These are phyloP conservation scores for Lachancea waltii DNA, from an alignment of 805 yeast species.

Conservation along the genomic window DNA sequence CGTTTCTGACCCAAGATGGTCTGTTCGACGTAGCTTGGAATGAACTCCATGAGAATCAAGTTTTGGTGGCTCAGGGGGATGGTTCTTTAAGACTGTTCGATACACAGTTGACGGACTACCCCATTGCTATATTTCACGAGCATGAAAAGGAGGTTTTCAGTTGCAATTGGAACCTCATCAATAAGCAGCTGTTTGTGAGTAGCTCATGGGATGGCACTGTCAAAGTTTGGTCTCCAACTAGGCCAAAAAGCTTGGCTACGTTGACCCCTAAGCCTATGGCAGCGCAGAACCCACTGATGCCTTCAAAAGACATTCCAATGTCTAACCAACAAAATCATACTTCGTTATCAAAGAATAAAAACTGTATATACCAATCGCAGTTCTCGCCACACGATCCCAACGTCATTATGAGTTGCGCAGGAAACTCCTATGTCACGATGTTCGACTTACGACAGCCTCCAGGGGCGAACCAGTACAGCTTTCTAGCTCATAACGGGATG, in stretches of 20 bases:
- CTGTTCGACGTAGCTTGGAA: conserved; percentile 86
- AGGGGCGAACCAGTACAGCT: conserved; percentile 50
- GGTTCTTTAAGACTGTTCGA: conserved; percentile 84
- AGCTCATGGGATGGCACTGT: conserved; percentile 92
- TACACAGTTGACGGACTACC: conserved; percentile 55
- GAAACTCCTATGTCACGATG: conserved; percentile 66
- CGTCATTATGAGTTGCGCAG: conserved; percentile 56
- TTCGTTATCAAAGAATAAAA: conserved; percentile 35
- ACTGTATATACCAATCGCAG: conserved; percentile 72
- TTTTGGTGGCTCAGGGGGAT: conserved; percentile 80
- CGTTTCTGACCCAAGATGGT: conserved; percentile 91
- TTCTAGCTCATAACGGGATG: conserved; percentile 69
- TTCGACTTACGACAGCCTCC: conserved; percentile 76
- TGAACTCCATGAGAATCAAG: conserved; percentile 82
- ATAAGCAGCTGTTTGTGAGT: conserved; percentile 61
- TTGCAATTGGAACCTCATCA: conserved; percentile 66
- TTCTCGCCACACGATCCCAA: conserved; percentile 83
- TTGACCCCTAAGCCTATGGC: conserved; percentile 34
- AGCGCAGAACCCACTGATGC: conserved; percentile 21
- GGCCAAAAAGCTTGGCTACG: conserved; percentile 52
- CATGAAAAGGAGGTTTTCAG: conserved; percentile 72
- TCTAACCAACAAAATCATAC: conserved; percentile 33
- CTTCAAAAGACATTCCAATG: conserved; percentile 28
- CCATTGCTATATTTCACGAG: conserved; percentile 68
- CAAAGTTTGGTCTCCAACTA: conserved; percentile 67